These are phyloP conservation scores for Cladosporium sp. DNA, from an alignment of 2,329 filamentous ascomycete species.

Conservation along the genomic window DNA sequence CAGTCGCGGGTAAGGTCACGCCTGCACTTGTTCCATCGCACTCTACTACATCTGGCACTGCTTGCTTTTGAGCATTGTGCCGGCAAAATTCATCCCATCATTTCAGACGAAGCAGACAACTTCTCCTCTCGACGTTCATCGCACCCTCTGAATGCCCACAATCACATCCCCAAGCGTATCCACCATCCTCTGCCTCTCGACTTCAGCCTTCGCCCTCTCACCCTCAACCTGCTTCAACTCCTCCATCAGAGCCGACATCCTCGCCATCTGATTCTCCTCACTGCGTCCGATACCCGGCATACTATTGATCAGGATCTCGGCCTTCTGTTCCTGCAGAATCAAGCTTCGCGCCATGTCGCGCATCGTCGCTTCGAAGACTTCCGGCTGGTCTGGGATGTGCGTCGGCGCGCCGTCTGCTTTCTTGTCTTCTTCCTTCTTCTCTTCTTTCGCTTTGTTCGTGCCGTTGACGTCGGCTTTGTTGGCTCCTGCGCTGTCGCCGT, in stretches of 20 bases:
- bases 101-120: too few relatives aligned
- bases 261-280: slow-evolving; percentile 68
- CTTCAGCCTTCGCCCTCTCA: slow-evolving; percentile 38
- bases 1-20: too few relatives aligned
- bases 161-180: slow-evolving; percentile 46
- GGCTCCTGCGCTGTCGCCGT: slow-evolving; percentile 15
- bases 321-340: slow-evolving; percentile 76
- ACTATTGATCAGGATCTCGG: slow-evolving; percentile 69
- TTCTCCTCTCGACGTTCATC: slow-evolving; percentile 23
- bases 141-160: slow-evolving; percentile 23
- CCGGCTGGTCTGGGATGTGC: slow-evolving; percentile 56
- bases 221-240: slow-evolving; percentile 41
- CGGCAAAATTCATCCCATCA: too few relatives aligned
- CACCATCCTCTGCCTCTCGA: slow-evolving; percentile 40
- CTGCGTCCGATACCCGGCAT: slow-evolving; percentile 76
- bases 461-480: slow-evolving; percentile 17
- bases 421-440: slow-evolving; percentile 9
- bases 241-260: slow-evolving; percentile 44
- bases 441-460: slow-evolving; percentile 12
- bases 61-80: too few relatives aligned
- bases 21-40: not conserved
- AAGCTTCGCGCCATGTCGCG: slow-evolving; percentile 72
- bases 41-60: too few relatives aligned
- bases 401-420: slow-evolving; percentile 1
- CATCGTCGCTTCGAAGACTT: slow-evolving; percentile 64